Evolutionary conservation across 805 yeast species (phyloP), one percentile per base, ranked within the genome.

Genomic region (Ogataea paraovalis): DNA sequence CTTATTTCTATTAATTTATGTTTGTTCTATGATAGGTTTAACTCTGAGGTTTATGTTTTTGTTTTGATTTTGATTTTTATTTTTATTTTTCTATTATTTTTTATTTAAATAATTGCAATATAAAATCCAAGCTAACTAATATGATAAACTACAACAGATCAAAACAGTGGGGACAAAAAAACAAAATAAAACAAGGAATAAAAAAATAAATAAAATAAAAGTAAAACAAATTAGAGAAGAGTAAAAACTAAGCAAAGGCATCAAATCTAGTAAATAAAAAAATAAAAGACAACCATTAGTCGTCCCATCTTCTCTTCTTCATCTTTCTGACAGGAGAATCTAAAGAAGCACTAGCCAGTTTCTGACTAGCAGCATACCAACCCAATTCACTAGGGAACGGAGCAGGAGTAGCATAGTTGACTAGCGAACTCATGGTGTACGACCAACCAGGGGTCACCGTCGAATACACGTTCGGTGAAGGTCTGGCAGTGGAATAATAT

Each of bases 401-500:
- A 9, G 91, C 91, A 3, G 78, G 84, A 0, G 85, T 60, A 0
- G 94, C 97, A 56, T 72, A 77, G 67, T 92, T 92, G 41, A 75
- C 69, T 41, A 70, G 72, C 18, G 89, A 82, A 13, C 78, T 71
- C 51, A 80, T 74, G 0, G 86, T 73, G 60, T 88, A 86, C 10
- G 82, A 73, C 90, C 97, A 87, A 38, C 91, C 90, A 9, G 91
- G 90, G 1, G 97, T 92, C 27, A 79, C 55, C 1, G 98, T 92
- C 2, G 96, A 79, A 34, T 60, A 54, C 21, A 59, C 63, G 41
- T 58, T 58, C 4, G 86, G 80, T n/a, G 77, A 64, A 1, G 67
- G 56, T 16, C 68, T 59, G 25, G 66, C 37, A 0, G 86, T 68
- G 12, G 79, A 56, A 67, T 73, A 89, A 57, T 78, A 78, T 0